These are phyloP conservation scores for Miscanthus lutarioriparius DNA, from an alignment of 176 grass and related monocot species.

Conservation along the genomic window DNA sequence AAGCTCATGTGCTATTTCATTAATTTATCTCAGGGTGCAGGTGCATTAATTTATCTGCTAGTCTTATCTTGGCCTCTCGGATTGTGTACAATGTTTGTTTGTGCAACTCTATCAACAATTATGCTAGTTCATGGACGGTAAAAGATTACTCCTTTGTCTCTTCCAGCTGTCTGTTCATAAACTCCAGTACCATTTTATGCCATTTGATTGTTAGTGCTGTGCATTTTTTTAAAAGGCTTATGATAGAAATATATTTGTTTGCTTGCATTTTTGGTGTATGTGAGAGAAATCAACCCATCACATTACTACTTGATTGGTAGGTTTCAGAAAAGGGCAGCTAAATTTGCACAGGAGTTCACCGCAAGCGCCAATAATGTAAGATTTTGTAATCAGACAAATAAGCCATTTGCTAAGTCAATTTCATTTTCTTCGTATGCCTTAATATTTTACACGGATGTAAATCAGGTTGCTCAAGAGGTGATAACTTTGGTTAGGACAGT, in stretches of 20 bases:
- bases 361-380: conserved; percentile 96
- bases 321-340: conserved; percentile 94
- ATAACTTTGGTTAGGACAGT: conserved; percentile 82
- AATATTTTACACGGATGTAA: conserved; percentile 40
- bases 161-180: conserved; percentile 30
- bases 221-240: background rate
- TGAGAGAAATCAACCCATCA: conserved; percentile 16
- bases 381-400: conserved; percentile 19
- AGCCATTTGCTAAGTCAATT: conserved; percentile 32
- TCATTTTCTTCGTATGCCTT: background rate
- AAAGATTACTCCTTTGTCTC: conserved; percentile 23
- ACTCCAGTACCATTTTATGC: conserved; percentile 1
- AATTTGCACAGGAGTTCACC: conserved; percentile 83
- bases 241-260: conserved; percentile 19
- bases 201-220: background rate
- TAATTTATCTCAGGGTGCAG: conserved; percentile 68
- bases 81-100: conserved; percentile 79
- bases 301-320: conserved; percentile 48
- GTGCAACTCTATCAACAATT: conserved; percentile 69
- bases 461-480: conserved; percentile 94
- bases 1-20: conserved; percentile 30
- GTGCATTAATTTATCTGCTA: conserved; percentile 91
- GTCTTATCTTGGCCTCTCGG: conserved; percentile 98
- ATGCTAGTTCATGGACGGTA: conserved; percentile 91
- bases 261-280: conserved; percentile 10